Evolutionary conservation across 805 yeast genomes (phyloP).

Genomic region (Cyberlindnera euphorbiae): DNA sequence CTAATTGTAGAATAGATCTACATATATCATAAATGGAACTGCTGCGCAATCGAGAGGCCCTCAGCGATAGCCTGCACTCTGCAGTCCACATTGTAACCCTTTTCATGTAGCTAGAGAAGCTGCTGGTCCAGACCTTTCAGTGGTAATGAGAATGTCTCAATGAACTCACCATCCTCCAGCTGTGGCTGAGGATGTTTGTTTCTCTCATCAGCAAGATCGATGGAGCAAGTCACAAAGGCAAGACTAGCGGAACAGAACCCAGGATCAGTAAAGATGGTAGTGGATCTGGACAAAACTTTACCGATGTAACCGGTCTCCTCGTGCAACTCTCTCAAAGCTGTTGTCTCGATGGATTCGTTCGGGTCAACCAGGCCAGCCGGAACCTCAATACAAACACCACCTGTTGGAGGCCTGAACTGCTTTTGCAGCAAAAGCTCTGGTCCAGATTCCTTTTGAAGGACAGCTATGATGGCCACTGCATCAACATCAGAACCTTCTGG

Average conservation of each 20-base stretch:
- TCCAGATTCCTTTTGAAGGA: slow-evolving; percentile 47
- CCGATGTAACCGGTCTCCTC: slow-evolving; percentile 96
- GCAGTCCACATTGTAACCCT: slow-evolving; percentile 82
- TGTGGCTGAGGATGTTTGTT: slow-evolving; percentile 68
- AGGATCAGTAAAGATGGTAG: slow-evolving; percentile 67
- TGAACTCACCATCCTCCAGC: slow-evolving; percentile 88
- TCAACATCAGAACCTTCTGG: slow-evolving; percentile 48
- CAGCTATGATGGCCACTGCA: slow-evolving; percentile 87
- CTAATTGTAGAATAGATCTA: background rate
- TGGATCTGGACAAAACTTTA: slow-evolving; percentile 41
- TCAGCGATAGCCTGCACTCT: slow-evolving; percentile 82
- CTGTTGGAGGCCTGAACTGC: slow-evolving; percentile 91
- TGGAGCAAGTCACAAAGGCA: slow-evolving; percentile 69
- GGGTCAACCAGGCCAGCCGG: slow-evolving; percentile 96
- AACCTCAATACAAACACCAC: slow-evolving; percentile 82
- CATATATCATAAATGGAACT: slow-evolving; percentile 22
- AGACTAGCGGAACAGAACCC: slow-evolving; percentile 89
- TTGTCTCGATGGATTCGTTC: slow-evolving; percentile 65
- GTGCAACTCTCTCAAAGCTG: slow-evolving; percentile 81
- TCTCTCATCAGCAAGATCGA: slow-evolving; percentile 62
- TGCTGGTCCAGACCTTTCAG: slow-evolving; percentile 50
- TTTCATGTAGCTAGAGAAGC: slow-evolving; percentile 43
- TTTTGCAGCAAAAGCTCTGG: slow-evolving; percentile 62
- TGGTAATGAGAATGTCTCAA: slow-evolving; percentile 79
- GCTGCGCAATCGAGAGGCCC: slow-evolving; percentile 61